These are phyloP conservation scores for Draba incana DNA, from an alignment of 345 rosid genomes.

Conservation along the genomic window DNA sequence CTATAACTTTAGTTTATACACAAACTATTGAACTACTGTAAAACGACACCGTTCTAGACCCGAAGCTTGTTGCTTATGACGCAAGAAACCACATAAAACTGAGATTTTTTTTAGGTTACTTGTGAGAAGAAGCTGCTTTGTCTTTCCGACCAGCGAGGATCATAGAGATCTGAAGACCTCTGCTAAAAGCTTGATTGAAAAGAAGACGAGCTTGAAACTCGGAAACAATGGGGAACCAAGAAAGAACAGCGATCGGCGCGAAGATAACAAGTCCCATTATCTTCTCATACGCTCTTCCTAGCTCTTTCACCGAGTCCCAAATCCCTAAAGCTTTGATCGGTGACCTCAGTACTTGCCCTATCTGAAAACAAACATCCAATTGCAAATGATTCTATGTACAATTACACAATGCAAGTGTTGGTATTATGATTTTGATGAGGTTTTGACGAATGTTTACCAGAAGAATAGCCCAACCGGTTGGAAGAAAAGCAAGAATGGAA, in stretches of 20 bases:
- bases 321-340: slow-evolving; percentile 53
- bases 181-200: slow-evolving; percentile 92
- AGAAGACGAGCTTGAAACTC: slow-evolving; percentile 88
- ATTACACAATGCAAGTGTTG: not conserved
- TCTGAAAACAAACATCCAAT: slow-evolving; percentile 39
- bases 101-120: slow-evolving; percentile 3
- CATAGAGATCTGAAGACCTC: slow-evolving; percentile 93
- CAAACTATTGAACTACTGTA: slow-evolving; percentile 16
- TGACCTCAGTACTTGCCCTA: slow-evolving; percentile 68
- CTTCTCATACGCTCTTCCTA: slow-evolving; percentile 83
- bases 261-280: slow-evolving; percentile 73
- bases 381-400: not conserved
- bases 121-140: slow-evolving; percentile 38
- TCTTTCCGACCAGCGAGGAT: slow-evolving; percentile 79
- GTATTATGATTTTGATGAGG: not conserved
- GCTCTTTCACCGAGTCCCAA: slow-evolving; percentile 86
- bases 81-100: slow-evolving; percentile 13
- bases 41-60: not conserved
- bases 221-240: slow-evolving; percentile 85
- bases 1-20: slow-evolving; percentile 13
- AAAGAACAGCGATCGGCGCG: slow-evolving; percentile 66
- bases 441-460: slow-evolving; percentile 55
- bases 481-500: slow-evolving; percentile 75
- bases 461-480: slow-evolving; percentile 88
- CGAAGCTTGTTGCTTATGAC: not conserved